Base-by-base conservation (phyloP, 768 basidiomycete species). In the Leccinum subgranulosum region DNA sequence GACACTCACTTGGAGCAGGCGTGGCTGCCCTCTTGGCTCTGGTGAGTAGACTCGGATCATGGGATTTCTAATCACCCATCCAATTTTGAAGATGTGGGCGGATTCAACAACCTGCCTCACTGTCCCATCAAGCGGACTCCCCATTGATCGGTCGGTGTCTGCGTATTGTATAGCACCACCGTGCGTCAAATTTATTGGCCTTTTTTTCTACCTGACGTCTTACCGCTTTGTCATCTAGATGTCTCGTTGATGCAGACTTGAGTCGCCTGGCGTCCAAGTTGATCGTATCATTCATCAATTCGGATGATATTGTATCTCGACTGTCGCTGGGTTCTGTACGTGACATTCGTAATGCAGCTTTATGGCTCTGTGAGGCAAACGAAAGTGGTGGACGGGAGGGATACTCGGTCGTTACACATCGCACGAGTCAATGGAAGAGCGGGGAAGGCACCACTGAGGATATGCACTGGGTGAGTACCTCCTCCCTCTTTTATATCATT, bases 1-100 rank as follows among this genome's bases (percentile, higher is more conserved):
- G 92, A 28, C 92, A 94, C 67, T 90, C 88, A 70, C 80, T 93
- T 3, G 92, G 92, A 17, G 90, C 90, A 23, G 92, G 90, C 2
- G 88, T 93, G 3, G 90, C 88, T 36, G 81, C 83, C 3, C 75
- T 93, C 27, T 76, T 92, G 43, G 90, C 85, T 46, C 73, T 93
- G 74, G 88, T 88, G 62, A 68, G 83, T 71, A 31, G 34, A 48
- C 8, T 17, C 43, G 6, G 25, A 53, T 49, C 6, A 34, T 29
- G 12, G 7, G 31, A 45, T 57, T 23, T n/a, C 1, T 17, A 33
- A 10, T 17, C 14, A 43, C 29, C 25, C 39, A 41, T 31, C 56
- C 48, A 49, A 54, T n/a, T 45, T 25, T 31, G 34, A 53, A 92
- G 90, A 87, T 89, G 82, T 94, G 91, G 91, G 88, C 90, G 1